Percentiles rank a stretch among this genome's conserved stretches.
phyloP scores from a whole-genome alignment of 2,329 filamentous ascomycete species.

The Alternaria brassicae region DNA sequence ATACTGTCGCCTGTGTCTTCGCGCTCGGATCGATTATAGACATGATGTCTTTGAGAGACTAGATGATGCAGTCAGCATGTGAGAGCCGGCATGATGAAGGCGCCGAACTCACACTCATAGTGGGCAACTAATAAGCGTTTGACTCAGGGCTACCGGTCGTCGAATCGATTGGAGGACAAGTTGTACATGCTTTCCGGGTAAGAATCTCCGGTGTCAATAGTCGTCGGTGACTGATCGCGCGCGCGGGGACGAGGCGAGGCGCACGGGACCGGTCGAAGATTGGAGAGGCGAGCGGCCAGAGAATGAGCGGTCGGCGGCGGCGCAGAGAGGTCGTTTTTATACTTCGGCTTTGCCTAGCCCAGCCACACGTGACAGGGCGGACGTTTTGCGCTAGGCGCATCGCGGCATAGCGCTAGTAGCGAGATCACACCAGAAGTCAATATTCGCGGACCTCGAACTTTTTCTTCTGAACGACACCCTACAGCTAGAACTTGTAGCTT shows the following conservation, averaged over 20 bases:
- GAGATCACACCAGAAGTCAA: slow-evolving; percentile 23
- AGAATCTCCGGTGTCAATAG: slow-evolving; percentile 18
- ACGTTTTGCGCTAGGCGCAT: slow-evolving; percentile 10
- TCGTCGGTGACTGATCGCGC: slow-evolving; percentile 19
- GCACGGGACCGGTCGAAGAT: slow-evolving; percentile 24
- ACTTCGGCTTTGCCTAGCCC: slow-evolving; percentile 20
- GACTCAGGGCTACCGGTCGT: slow-evolving; percentile 50
- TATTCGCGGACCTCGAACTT: slow-evolving; percentile 40
- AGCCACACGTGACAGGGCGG: slow-evolving; percentile 23
- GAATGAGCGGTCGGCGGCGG: slow-evolving; percentile 36
- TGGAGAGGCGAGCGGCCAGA: slow-evolving; percentile 28
- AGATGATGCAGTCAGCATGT: slow-evolving; percentile 17
- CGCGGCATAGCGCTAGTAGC: slow-evolving; percentile 11
- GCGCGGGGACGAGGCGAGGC: slow-evolving; percentile 20
- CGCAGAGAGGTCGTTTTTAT: slow-evolving; percentile 32
- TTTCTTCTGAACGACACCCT: slow-evolving; percentile 37
- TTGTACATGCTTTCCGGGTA: slow-evolving; percentile 46
- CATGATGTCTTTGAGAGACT: slow-evolving; percentile 49
- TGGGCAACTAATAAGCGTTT: slow-evolving; percentile 40
- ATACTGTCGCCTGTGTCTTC: slow-evolving; percentile 28
- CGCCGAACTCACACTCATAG: slow-evolving; percentile 49
- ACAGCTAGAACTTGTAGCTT: slow-evolving; percentile 84
- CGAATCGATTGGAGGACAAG: slow-evolving; percentile 37
- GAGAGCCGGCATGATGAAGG: slow-evolving; percentile 18
- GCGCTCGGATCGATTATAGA: slow-evolving; percentile 47